A percentile compares a stretch with the other conserved stretches of the same genome.
These are phyloP conservation scores for Pseudogymnoascus sp. DNA, from an alignment of 2,329 filamentous ascomycete species.

Conservation along the genomic window DNA sequence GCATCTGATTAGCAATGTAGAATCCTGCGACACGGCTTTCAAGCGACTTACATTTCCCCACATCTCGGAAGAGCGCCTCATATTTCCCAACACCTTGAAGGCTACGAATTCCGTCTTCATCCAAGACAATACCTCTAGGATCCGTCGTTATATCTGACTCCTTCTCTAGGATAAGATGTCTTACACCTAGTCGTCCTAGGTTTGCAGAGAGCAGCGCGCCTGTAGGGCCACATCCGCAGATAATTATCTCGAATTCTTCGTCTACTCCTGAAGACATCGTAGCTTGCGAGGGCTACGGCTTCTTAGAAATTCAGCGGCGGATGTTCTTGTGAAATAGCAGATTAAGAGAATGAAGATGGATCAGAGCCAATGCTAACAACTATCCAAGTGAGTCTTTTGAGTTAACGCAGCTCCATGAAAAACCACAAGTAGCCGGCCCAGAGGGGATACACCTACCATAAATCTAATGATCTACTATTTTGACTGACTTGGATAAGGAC, in stretches of 20 bases:
- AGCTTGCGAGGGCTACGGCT: not conserved
- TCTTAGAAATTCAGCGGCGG: not conserved
- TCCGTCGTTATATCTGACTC: constrained; percentile 28
- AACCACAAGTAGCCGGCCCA: no score
- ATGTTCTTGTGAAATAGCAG: not conserved
- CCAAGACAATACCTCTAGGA: constrained; percentile 29
- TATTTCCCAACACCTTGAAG: constrained; percentile 28
- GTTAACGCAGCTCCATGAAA: no score
- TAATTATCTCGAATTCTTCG: constrained; percentile 23
- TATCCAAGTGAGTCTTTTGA: not conserved
- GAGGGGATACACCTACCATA: no score
- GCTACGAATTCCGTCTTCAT: constrained; percentile 29
- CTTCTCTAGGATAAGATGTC: constrained; percentile 27
- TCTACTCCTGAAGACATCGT: not conserved
- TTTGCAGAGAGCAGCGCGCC: constrained; percentile 28
- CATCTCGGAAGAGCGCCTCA: constrained; percentile 23
- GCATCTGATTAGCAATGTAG: not conserved
- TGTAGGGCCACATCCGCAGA: constrained; percentile 31
- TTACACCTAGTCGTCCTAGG: constrained; percentile 22
- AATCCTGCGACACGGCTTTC: not conserved
- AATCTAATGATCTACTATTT: no score
- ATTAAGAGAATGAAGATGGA: not conserved
- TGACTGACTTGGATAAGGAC: not conserved
- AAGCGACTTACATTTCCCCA: constrained; percentile 23
- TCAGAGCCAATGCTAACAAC: not conserved